phyloP scores from a whole-genome alignment of 1,284 basidiomycete genomes.

The Apiotrichum porosum region DNA sequence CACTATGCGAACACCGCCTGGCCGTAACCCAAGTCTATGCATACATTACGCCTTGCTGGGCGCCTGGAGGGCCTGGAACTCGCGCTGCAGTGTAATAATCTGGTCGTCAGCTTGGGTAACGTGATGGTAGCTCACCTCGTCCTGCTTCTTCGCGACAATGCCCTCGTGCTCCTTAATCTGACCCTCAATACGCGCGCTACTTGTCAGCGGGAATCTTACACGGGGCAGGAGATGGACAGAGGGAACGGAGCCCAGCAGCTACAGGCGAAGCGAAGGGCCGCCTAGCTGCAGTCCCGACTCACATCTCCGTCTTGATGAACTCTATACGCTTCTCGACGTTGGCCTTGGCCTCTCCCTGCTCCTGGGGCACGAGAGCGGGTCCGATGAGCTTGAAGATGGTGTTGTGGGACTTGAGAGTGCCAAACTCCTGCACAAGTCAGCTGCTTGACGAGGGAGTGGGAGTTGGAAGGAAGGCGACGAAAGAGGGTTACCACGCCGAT shows the following conservation, averaged over 20 bases:
- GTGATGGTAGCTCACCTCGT: constrained; percentile 59
- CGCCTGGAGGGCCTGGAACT: constrained; percentile 39
- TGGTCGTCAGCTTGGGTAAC: constrained; percentile 8
- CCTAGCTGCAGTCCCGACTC: constrained; percentile 35
- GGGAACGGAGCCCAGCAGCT: not conserved
- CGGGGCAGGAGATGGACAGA: not conserved
- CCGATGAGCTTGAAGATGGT: constrained; percentile 89
- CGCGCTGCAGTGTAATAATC: constrained; percentile 44
- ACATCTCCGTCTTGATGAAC: constrained; percentile 90
- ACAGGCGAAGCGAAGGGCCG: not conserved
- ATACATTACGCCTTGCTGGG: constrained; percentile 16
- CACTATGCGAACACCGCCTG: too few species aligned
- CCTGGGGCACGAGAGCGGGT: constrained; percentile 85
- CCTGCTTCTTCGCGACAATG: constrained; percentile 70
- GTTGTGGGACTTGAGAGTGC: constrained; percentile 68
- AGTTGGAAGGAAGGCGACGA: too few species aligned
- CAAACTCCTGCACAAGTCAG: constrained; percentile 66
- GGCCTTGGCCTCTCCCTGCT: constrained; percentile 75
- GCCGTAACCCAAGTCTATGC: too few species aligned
- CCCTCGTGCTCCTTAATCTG: constrained; percentile 71
- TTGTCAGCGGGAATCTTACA: constrained; percentile 1
- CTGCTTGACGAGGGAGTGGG: too few species aligned
- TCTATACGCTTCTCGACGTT: constrained; percentile 90
- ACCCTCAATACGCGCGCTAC: constrained; percentile 70
- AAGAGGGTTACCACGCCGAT: too few species aligned